Conservation (phyloP, 139 green algal genomes). For the Chlamydomonas applanata region DNA sequence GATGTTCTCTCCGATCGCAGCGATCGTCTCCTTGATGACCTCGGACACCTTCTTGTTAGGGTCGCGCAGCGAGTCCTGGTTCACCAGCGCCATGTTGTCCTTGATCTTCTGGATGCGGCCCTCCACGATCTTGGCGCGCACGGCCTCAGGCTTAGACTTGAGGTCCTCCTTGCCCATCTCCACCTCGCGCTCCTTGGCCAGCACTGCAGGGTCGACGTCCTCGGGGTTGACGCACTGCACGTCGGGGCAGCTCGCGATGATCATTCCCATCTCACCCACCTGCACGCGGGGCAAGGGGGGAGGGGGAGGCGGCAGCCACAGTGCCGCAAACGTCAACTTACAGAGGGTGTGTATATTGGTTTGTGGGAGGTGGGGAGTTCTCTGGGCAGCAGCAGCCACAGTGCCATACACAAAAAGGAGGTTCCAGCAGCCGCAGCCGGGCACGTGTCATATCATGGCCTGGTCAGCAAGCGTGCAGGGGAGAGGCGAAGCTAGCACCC, state of each 20-base stretch:
- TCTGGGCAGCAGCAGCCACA: no score
- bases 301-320: no score
- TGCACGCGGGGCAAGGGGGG: no score
- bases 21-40: constrained; percentile 86
- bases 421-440: background rate
- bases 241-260: constrained; percentile 63
- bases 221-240: constrained; percentile 44
- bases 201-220: constrained; percentile 61
- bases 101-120: constrained; percentile 90
- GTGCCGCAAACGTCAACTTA: no score
- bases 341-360: no score
- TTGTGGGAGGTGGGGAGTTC: no score
- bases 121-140: constrained; percentile 92
- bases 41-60: constrained; percentile 81
- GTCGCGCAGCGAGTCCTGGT: constrained; percentile 90
- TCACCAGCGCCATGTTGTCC: constrained; percentile 78
- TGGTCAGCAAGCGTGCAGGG: background rate
- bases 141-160: constrained; percentile 90
- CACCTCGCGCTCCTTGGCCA: constrained; percentile 68
- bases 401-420: no score
- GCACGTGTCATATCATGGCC: no score
- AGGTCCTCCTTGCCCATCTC: constrained; percentile 98
- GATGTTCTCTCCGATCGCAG: constrained; percentile 90
- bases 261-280: constrained; percentile 53
- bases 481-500: no score